phyloP scores from a whole-genome alignment of 2,329 filamentous ascomycete species.

The Colletotrichum abscissum region DNA sequence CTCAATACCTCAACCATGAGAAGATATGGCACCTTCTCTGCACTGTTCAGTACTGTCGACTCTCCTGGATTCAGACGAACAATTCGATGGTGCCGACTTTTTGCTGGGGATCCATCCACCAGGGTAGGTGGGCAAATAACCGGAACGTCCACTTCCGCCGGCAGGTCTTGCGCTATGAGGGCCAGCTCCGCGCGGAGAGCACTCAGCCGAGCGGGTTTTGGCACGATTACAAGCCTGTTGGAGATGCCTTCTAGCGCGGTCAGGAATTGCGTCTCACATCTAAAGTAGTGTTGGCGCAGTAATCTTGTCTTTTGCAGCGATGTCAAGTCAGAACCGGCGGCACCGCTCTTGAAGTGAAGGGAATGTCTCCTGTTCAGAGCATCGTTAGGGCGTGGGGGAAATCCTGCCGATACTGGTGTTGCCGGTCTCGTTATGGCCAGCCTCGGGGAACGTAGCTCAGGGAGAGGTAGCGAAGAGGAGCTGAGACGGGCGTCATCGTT shows the following conservation, averaged over 20 bases:
- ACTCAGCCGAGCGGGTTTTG: constrained; percentile 83
- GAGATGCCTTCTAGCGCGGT: constrained; percentile 86
- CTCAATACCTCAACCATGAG: constrained; percentile 86
- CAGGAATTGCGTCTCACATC: constrained; percentile 83
- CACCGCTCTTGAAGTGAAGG: constrained; percentile 66
- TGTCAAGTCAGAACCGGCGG: constrained; percentile 72
- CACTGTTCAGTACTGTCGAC: constrained; percentile 86
- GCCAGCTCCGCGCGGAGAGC: constrained; percentile 84
- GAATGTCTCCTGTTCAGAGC: constrained; percentile 69
- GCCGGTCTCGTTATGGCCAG: constrained; percentile 60
- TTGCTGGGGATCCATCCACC: constrained; percentile 77
- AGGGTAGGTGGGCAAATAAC: constrained; percentile 82
- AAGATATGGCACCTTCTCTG: constrained; percentile 86
- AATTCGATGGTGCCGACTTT: constrained; percentile 84
- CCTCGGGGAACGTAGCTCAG: constrained; percentile 67
- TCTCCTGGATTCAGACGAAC: constrained; percentile 86
- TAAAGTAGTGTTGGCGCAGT: constrained; percentile 84
- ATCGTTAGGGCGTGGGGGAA: constrained; percentile 58
- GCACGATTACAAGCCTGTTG: constrained; percentile 84
- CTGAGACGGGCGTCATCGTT: constrained; percentile 72
- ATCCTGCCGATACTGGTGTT: constrained; percentile 68
- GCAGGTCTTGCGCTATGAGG: constrained; percentile 82
- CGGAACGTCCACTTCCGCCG: constrained; percentile 86
- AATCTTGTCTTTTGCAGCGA: constrained; percentile 76
- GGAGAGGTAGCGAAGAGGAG: constrained; percentile 75